Base-by-base conservation (phyloP, 1,139 yeast species). In the Tardiomyces blankii region DNA sequence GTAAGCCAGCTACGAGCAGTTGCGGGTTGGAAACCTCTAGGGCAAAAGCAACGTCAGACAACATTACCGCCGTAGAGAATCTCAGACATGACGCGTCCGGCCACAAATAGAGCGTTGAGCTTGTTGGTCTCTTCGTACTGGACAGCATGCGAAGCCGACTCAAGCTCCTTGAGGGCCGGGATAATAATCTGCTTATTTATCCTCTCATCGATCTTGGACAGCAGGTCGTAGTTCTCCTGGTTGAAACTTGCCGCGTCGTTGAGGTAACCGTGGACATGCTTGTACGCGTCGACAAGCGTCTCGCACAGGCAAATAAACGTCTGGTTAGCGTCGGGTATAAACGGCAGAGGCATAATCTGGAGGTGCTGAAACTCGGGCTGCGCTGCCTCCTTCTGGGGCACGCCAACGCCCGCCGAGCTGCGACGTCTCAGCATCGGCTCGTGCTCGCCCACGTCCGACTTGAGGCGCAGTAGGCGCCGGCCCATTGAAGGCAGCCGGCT, bases 281-380 rank as follows among this genome's bases (percentile, higher is more conserved):
- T 46, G 47, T 58, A 60, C 11, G 60, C 55, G 23, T 51, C 56
- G 16, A 54, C 49, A 21, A 60, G 51, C 39, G 54, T 51, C 18
- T 60, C 62, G 40, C 61, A 59, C n/a, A 58, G 51, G 13, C 59
- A 50, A 27, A 56, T 42, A 42, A 58, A 59, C 18, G 63, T 58
- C 46, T 59, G 61, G 42, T 58, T 52, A 32, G 53, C 51, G 48
- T 60, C 64, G 3, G 63, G 64, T 8, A 52, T 45, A 43, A 58
- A 60, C 23, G 64, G 64, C 42, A 60, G 51, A 41, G 57, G 61
- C 42, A 46, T 49, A 1, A 57, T 49, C 13, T 46, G 50, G 38
- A 60, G 51, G 40, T 54, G 51, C 12, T 48, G 40, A 42, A 50
- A 53, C 11, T 57, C 62, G 14, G 45, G 38, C 19, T 46, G 44